These are phyloP conservation scores for Auxenochlorella protothecoides DNA, from an alignment of 139 green algal species.

Conservation along the genomic window DNA sequence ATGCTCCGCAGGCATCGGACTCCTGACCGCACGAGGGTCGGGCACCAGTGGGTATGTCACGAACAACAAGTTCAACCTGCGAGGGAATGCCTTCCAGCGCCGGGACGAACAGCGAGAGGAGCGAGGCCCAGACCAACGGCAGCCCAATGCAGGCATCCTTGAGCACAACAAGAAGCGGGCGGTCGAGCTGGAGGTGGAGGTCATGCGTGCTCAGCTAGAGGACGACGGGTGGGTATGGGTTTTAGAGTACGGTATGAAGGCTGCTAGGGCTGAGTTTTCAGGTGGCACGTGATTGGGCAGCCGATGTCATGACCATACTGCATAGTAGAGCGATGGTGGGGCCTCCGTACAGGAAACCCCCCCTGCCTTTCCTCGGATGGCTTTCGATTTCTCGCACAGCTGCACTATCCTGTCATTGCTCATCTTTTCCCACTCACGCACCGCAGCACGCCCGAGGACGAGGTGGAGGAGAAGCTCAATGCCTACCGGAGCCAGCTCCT, in stretches of 20 bases:
- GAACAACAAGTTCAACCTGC: conserved; percentile 89
- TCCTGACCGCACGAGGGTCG: conserved; percentile 76
- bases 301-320: not conserved
- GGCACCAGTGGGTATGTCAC: conserved; percentile 93
- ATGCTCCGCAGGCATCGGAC: conserved; percentile 54
- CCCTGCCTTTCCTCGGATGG: not conserved
- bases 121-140: conserved; percentile 14
- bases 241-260: conserved; percentile 1
- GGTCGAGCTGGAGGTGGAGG: conserved; percentile 81
- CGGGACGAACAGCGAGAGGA: not conserved
- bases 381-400: too few relatives aligned
- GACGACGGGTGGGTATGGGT: conserved; percentile 55
- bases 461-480: conserved; percentile 40
- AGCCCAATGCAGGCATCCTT: conserved; percentile 78
- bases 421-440: too few relatives aligned
- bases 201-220: conserved; percentile 69
- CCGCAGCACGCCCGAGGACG: conserved; percentile 39
- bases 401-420: too few relatives aligned
- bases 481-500: conserved; percentile 13
- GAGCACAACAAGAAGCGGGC: conserved; percentile 88
- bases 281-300: not conserved
- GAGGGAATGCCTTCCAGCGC: conserved; percentile 6
- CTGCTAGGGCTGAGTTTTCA: too few relatives aligned
- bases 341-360: not conserved
- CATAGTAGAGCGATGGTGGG: not conserved